Conservation (phyloP, 805 yeast genomes). For the Cyberlindnera galapagoensis region DNA sequence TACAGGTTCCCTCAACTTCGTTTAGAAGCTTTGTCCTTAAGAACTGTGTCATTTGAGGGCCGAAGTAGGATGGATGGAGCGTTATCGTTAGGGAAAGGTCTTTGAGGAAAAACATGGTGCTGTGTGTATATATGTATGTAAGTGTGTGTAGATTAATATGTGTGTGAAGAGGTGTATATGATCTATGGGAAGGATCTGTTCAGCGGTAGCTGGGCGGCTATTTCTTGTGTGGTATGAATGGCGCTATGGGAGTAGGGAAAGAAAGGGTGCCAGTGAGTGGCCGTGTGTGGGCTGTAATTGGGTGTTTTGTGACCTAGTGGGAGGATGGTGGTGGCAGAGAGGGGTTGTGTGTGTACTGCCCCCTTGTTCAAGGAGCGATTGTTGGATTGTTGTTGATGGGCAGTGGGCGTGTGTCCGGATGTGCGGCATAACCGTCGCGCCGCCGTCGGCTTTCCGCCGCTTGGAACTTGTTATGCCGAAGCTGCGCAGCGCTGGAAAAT, state of each 20-base stretch:
- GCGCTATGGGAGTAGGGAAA: too few species aligned
- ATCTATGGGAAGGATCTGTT: background rate
- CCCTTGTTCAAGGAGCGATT: too few species aligned
- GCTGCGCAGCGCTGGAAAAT: background rate
- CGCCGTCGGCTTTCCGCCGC: background rate
- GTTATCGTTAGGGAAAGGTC: slow-evolving; percentile 89
- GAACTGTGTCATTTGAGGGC: slow-evolving; percentile 95
- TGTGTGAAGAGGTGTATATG: slow-evolving; percentile 1
- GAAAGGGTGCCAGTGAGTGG: too few species aligned
- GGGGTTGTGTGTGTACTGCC: too few species aligned
- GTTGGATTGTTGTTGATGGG: background rate
- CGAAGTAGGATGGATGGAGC: slow-evolving; percentile 94
- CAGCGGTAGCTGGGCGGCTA: too few species aligned
- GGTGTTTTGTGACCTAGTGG: too few species aligned
- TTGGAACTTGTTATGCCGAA: background rate
- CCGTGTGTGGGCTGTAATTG: too few species aligned
- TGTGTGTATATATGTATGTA: background rate
- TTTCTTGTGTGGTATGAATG: too few species aligned
- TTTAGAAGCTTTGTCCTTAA: slow-evolving; percentile 82
- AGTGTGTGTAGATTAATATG: background rate
- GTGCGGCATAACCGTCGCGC: background rate
- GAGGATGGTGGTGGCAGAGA: too few species aligned
- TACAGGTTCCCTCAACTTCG: slow-evolving; percentile 98
- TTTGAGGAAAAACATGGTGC: slow-evolving; percentile 48
- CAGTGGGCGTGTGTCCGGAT: background rate